Evolutionary conservation across 208 protist genomes (phyloP), one percentile per base, ranked within the genome.

Genomic region (Angomonas desouzai): DNA sequence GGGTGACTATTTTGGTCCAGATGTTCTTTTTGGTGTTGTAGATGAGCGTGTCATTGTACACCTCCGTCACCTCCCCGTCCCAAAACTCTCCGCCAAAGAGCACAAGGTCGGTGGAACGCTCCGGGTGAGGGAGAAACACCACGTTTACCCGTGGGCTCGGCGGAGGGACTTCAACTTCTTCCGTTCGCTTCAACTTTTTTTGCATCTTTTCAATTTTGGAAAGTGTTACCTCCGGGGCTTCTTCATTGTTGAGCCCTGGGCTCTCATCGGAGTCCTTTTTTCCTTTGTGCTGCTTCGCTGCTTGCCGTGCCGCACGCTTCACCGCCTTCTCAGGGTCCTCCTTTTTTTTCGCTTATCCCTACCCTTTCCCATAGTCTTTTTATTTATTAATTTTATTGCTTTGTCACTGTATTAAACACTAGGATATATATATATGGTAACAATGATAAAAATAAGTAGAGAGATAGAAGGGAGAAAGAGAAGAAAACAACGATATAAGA

Each of bases 301-400:
- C 63, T 77, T 96, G 85, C 18, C 78, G 73, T 18, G 72, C 79
- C 0, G 80, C 83, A 4, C 88, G 79, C 64, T 85, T 85, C 13
- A 76, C 77, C 13, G 83, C 81, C 75, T 96, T 92, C n/a, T 48
- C 64, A 2, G 87, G 81, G 48, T 93, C 87, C 60, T 97, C 89
- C 13, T 81, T 77, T 64, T 94, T 95, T 75, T 94, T 10, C 92
- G 80, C 72, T 96, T 96, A 62, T 97, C 92, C 0, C 92, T 76
- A 10, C 92, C 92, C 47, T 95, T 96, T 30, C 92, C 92, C 92
- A 97, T 97, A n/a, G n/a, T n/a, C n/a, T n/a, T n/a, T n/a, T n/a
- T n/a, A n/a, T n/a, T n/a, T n/a, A n/a, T n/a, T n/a, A n/a, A n/a
- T n/a, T n/a, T n/a, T n/a, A n/a, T n/a, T n/a, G n/a, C n/a, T n/a